phyloP scores from a whole-genome alignment of 2,329 filamentous ascomycete genomes.

The Penicillium brasilianum region DNA sequence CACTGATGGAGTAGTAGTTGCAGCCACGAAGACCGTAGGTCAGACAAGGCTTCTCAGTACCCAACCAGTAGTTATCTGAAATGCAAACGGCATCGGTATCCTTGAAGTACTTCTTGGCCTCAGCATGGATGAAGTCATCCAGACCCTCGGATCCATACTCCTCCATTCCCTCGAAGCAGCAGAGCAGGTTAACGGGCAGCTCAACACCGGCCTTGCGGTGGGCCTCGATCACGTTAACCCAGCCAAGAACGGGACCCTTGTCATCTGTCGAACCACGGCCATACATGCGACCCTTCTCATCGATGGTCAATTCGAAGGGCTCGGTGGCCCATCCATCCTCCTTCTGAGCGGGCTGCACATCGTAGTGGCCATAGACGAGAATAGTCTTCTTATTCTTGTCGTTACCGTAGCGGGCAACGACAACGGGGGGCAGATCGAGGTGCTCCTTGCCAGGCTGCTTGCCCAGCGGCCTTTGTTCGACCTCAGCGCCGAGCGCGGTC shows the following conservation, averaged over 20 bases:
- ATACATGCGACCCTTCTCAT: conserved; percentile 93
- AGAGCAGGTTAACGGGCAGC: conserved; percentile 95
- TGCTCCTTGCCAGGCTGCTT: conserved; percentile 91
- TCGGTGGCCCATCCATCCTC: conserved; percentile 96
- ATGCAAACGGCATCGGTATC: conserved; percentile 97
- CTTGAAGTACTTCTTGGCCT: conserved; percentile 93
- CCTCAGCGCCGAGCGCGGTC: conserved; percentile 79
- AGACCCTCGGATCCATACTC: conserved; percentile 97
- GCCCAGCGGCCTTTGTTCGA: conserved; percentile 84
- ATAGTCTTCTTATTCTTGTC: conserved; percentile 94
- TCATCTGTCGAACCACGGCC: conserved; percentile 95
- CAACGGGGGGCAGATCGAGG: conserved; percentile 88
- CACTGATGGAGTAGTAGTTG: conserved; percentile 95
- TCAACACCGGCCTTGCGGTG: conserved; percentile 94
- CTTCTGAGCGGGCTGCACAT: conserved; percentile 92
- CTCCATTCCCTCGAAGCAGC: conserved; percentile 99
- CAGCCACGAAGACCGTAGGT: conserved; percentile 96
- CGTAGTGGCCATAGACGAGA: conserved; percentile 97
- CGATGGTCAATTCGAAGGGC: conserved; percentile 85
- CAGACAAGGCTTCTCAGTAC: conserved; percentile 96
- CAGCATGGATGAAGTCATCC: conserved; percentile 89
- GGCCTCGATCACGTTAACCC: conserved; percentile 97
- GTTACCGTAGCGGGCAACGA: conserved; percentile 89
- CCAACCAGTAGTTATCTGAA: conserved; percentile 99
- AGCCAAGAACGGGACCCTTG: conserved; percentile 95